These are phyloP conservation scores for Mycena galopus DNA, from an alignment of 768 basidiomycete species.

Conservation along the genomic window DNA sequence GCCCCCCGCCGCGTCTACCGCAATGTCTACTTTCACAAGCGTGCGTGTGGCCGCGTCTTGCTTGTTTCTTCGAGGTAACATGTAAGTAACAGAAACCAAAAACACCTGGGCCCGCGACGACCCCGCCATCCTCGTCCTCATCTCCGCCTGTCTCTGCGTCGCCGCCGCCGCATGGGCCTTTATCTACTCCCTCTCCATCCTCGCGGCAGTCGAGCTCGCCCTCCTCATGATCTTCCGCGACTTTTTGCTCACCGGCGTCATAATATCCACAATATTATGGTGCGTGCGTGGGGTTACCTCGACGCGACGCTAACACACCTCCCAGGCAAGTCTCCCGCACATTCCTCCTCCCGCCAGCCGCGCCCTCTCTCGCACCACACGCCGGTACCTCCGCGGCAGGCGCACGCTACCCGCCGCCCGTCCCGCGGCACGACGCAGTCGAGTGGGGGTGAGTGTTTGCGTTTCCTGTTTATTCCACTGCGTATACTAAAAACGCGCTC, in stretches of 20 bases:
- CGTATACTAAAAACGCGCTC: slow-evolving; percentile 30
- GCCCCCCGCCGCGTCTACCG: slow-evolving; percentile 96
- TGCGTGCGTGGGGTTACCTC: slow-evolving; percentile 40
- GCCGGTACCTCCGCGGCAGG: slow-evolving; percentile 46
- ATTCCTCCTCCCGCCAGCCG: slow-evolving; percentile 36
- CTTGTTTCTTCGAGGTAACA: background rate
- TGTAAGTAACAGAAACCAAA: slow-evolving; percentile 80
- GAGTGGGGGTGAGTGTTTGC: slow-evolving; percentile 42
- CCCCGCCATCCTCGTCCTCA: slow-evolving; percentile 92
- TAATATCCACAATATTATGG: slow-evolving; percentile 85
- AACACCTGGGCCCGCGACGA: slow-evolving; percentile 99
- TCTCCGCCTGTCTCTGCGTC: slow-evolving; percentile 82
- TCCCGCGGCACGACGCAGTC: slow-evolving; percentile 45
- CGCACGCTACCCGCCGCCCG: slow-evolving; percentile 79
- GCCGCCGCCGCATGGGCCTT: slow-evolving; percentile 89
- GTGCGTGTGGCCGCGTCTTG: slow-evolving; percentile 57
- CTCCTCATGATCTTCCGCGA: slow-evolving; percentile 91
- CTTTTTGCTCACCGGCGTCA: slow-evolving; percentile 83
- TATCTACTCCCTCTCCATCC: slow-evolving; percentile 76
- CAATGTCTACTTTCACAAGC: slow-evolving; percentile 98
- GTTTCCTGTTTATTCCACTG: slow-evolving; percentile 72
- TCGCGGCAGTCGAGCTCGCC: slow-evolving; percentile 72
- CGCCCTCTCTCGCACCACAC: slow-evolving; percentile 46
- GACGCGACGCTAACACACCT: background rate
- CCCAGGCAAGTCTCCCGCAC: slow-evolving; percentile 37